Evolutionary conservation across 306 rosid species (phyloP).

Genomic region (Macrotyloma uniflorum): DNA sequence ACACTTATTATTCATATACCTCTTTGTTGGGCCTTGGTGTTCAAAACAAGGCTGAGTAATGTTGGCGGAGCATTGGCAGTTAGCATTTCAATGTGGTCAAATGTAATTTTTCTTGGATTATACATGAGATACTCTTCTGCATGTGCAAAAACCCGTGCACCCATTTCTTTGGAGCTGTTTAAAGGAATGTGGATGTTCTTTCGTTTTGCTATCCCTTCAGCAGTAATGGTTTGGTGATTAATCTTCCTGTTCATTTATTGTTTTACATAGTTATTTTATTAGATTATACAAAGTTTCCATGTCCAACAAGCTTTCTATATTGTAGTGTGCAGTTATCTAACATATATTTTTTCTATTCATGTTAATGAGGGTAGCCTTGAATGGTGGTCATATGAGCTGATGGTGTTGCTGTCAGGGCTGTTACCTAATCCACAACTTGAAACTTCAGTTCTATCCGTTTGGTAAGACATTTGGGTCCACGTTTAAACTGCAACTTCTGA

Average conservation of each 20-base stretch:
- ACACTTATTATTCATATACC: conserved; percentile 56
- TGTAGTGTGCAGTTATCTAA: not conserved
- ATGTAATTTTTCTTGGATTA: conserved; percentile 58
- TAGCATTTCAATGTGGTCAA: conserved; percentile 66
- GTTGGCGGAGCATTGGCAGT: conserved; percentile 81
- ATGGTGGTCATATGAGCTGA: conserved; percentile 80
- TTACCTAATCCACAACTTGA: conserved; percentile 86
- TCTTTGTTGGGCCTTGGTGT: conserved; percentile 78
- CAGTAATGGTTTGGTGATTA: conserved; percentile 72
- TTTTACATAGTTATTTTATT: not conserved
- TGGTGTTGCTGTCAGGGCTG: conserved; percentile 67
- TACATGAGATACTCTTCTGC: conserved; percentile 62
- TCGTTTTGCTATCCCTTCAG: conserved; percentile 70
- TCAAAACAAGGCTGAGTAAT: conserved; percentile 48
- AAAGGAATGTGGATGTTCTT: conserved; percentile 59
- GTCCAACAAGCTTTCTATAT: not conserved
- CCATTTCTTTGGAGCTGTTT: conserved; percentile 57
- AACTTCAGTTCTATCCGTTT: conserved; percentile 76
- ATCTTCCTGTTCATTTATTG: not conserved
- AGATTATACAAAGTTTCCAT: not conserved
- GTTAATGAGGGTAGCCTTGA: conserved; percentile 49
- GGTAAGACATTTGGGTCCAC: conserved; percentile 45
- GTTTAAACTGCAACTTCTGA: not conserved
- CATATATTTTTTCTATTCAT: not conserved
- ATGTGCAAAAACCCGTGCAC: conserved; percentile 56